Evolutionary conservation across 768 basidiomycete genomes (phyloP).

Genomic region (Boletus reticuloceps): DNA sequence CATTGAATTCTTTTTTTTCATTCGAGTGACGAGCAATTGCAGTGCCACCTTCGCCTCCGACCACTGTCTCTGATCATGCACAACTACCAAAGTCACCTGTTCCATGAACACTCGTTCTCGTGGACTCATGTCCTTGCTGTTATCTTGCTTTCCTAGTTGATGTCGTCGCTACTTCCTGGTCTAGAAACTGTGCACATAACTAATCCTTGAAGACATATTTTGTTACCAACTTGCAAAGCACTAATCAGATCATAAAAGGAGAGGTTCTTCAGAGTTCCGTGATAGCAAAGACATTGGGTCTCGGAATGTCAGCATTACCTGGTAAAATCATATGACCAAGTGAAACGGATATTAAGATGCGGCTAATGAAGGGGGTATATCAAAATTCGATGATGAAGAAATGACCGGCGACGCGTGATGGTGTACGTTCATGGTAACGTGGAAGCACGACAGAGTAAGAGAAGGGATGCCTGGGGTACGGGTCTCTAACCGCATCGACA

Average conservation of each 20-base stretch:
- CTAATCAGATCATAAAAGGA: conserved; percentile 29
- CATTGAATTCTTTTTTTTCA: neutral
- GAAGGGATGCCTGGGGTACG: conserved; percentile 11
- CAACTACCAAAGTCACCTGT: neutral
- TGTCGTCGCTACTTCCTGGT: neutral
- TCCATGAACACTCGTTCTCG: neutral
- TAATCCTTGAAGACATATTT: conserved; percentile 17
- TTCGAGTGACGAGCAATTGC: neutral
- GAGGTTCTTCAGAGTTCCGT: conserved; percentile 19
- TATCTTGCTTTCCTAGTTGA: neutral
- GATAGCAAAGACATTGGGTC: conserved; percentile 21
- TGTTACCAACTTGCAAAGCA: conserved; percentile 30
- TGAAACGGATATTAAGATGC: conserved; percentile 37
- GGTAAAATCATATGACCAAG: conserved; percentile 32
- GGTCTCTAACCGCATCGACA: conserved; percentile 66
- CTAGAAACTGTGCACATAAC: conserved; percentile 5
- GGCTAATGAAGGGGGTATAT: conserved; percentile 35
- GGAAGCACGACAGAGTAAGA: conserved; percentile 16
- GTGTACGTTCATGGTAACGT: conserved; percentile 27
- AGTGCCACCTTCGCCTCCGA: neutral
- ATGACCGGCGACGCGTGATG: conserved; percentile 32
- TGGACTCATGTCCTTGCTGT: neutral
- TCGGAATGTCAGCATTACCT: conserved; percentile 27
- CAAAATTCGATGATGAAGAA: conserved; percentile 36
- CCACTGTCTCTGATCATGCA: neutral